Percentiles rank a stretch among this genome's conserved stretches.
Conservation (phyloP, 352 stramenopile genomes). For the Phytophthora constricta region DNA sequence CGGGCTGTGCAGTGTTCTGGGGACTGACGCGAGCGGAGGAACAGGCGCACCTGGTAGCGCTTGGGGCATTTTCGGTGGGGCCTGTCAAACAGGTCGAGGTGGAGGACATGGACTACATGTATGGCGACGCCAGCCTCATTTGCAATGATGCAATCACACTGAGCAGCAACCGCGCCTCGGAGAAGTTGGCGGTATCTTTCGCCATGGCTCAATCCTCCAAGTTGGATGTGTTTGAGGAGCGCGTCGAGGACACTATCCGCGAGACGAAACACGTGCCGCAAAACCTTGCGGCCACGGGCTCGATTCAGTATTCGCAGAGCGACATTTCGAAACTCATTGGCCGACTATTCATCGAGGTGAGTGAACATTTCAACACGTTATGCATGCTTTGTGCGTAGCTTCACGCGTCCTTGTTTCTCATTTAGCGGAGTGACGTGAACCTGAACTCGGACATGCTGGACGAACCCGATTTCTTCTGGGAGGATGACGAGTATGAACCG, state of each 20-base stretch:
- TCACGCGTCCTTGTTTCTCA: constrained; percentile 14
- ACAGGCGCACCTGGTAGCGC: constrained; percentile 69
- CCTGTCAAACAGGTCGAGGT: constrained; percentile 86
- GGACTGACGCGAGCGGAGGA: constrained; percentile 84
- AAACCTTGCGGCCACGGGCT: constrained; percentile 86
- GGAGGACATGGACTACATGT: constrained; percentile 92
- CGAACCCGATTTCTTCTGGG: constrained; percentile 95
- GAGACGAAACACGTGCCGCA: constrained; percentile 90
- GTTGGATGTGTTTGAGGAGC: constrained; percentile 93
- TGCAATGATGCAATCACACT: constrained; percentile 89
- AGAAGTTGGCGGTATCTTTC: constrained; percentile 94
- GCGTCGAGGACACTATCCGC: constrained; percentile 89
- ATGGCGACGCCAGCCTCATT: constrained; percentile 70
- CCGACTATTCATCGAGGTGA: constrained; percentile 88
- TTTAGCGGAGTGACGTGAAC: constrained; percentile 92
- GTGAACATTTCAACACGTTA: neutral
- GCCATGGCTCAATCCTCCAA: constrained; percentile 94
- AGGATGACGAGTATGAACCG: constrained; percentile 93
- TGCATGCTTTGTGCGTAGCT: neutral
- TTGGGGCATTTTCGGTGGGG: constrained; percentile 67
- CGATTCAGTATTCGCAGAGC: constrained; percentile 91
- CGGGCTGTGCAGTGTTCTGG: constrained; percentile 92
- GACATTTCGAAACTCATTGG: constrained; percentile 94
- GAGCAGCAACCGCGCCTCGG: constrained; percentile 76
- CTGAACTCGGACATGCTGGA: constrained; percentile 95